A percentile compares a stretch with the other conserved stretches of the same genome.
phyloP scores from a whole-genome alignment of 805 yeast genomes.

The Lipomyces orientalis region DNA sequence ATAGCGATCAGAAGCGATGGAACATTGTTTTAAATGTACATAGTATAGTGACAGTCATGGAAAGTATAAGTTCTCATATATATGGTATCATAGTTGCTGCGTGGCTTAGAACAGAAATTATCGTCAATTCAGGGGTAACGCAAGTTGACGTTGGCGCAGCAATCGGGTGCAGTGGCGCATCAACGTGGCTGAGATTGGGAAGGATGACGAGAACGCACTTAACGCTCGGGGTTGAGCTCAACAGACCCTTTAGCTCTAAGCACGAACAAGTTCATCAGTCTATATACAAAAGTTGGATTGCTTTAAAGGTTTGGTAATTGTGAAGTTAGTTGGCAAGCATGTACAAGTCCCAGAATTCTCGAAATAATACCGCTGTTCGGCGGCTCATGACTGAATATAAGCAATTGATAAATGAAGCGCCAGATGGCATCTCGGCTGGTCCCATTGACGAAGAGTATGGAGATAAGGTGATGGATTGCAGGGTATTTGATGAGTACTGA shows the following conservation, averaged over 20 bases:
- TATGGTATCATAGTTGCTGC: no score
- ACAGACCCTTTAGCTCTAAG: background rate
- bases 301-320: no score
- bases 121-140: background rate
- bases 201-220: no score
- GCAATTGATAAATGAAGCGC: constrained; percentile 82
- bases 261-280: no score
- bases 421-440: constrained; percentile 95
- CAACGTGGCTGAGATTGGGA: background rate
- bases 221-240: no score
- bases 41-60: background rate
- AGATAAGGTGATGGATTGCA: background rate
- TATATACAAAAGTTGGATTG: background rate
- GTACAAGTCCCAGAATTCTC: constrained; percentile 12
- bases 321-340: background rate
- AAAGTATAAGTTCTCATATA: no score
- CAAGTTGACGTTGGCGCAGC: background rate
- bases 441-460: constrained; percentile 70
- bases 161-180: background rate
- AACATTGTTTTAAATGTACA: constrained; percentile 57
- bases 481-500: background rate
- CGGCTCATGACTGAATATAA: constrained; percentile 87
- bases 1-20: constrained; percentile 68
- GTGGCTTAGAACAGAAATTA: no score
- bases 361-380: constrained; percentile 71